A percentile compares a stretch with the other conserved stretches of the same genome.
Evolutionary conservation across 768 basidiomycete genomes (phyloP).

Genomic region (Leccinellum rugosiceps): DNA sequence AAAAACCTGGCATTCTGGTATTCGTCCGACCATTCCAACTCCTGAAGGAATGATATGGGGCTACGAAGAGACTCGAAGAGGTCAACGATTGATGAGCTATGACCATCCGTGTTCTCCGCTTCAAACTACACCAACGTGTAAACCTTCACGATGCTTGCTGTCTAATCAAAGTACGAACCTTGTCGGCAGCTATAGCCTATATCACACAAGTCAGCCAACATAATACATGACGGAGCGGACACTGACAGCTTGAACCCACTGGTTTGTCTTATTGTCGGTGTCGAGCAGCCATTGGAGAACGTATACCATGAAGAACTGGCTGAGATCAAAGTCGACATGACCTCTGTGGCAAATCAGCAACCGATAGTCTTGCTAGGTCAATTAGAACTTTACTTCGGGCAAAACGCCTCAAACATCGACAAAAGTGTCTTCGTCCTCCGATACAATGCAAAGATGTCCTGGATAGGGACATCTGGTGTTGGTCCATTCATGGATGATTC

Average conservation of each 20-base stretch:
- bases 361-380: background rate
- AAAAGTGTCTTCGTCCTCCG: slow-evolving; percentile 70
- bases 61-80: slow-evolving; percentile 92
- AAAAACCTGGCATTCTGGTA: slow-evolving; percentile 89
- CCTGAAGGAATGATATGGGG: slow-evolving; percentile 84
- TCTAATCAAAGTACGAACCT: slow-evolving; percentile 42
- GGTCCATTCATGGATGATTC: slow-evolving; percentile 86
- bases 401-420: slow-evolving; percentile 82
- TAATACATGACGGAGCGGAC: background rate
- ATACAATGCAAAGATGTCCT: slow-evolving; percentile 87
- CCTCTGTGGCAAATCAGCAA: slow-evolving; percentile 37
- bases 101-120: slow-evolving; percentile 73
- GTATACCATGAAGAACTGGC: slow-evolving; percentile 81
- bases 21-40: slow-evolving; percentile 89
- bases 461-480: slow-evolving; percentile 83
- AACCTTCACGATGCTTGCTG: background rate
- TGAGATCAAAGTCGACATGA: slow-evolving; percentile 62
- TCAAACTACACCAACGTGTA: slow-evolving; percentile 52
- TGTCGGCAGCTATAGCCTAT: slow-evolving; percentile 80
- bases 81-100: slow-evolving; percentile 97
- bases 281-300: slow-evolving; percentile 86
- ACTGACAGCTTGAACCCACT: slow-evolving; percentile 92
- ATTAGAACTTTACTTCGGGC: slow-evolving; percentile 56
- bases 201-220: slow-evolving; percentile 7
- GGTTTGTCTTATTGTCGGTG: slow-evolving; percentile 84